Evolutionary conservation across 305 asterid species (phyloP).

Genomic region (Solanum hybrid): DNA sequence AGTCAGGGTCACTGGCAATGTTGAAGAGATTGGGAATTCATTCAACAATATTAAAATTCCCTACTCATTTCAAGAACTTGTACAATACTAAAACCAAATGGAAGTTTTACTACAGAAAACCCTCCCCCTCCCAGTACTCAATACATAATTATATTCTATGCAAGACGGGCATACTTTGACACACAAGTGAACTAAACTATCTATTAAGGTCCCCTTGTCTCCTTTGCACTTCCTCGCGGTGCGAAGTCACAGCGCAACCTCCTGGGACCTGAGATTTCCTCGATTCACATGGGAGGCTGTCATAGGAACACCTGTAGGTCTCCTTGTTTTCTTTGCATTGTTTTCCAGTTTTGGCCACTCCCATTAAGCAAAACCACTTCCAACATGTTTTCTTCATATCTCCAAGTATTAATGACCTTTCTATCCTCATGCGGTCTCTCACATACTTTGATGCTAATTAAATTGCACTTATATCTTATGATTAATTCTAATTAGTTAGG

Average conservation of each 20-base stretch:
- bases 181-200: neutral
- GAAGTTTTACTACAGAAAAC: neutral
- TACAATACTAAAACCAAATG: neutral
- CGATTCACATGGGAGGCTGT: neutral
- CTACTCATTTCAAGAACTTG: neutral
- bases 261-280: neutral
- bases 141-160: neutral
- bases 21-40: neutral
- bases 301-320: neutral
- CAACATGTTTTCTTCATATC: neutral
- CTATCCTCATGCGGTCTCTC: neutral
- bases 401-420: neutral
- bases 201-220: neutral
- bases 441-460: neutral
- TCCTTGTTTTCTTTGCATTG: neutral
- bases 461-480: neutral
- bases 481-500: neutral
- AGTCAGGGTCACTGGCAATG: neutral
- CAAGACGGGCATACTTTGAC: neutral
- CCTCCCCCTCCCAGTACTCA: neutral
- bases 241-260: neutral
- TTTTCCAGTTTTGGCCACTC: neutral
- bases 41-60: neutral
- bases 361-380: neutral
- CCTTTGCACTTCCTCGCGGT: neutral